Conservation (phyloP, 768 basidiomycete genomes). For the Suillus plorans region DNA sequence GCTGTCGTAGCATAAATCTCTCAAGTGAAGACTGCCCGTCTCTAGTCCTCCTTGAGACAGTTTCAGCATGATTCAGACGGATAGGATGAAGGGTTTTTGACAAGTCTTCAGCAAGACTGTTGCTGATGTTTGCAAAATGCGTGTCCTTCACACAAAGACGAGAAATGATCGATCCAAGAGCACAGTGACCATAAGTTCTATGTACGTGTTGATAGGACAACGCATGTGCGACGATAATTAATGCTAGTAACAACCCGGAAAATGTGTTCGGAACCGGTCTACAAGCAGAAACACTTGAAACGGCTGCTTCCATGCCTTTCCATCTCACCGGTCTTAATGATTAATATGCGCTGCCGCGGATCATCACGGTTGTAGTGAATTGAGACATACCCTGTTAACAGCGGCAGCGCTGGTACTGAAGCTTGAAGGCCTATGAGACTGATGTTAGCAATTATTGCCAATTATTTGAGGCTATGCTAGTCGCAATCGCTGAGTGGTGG, state of each 20-base stretch:
- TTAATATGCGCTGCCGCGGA: not conserved
- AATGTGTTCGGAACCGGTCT: no score
- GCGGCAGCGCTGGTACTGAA: not conserved
- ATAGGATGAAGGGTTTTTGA: not conserved
- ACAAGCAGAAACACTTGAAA: not conserved
- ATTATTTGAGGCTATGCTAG: not conserved
- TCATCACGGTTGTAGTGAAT: not conserved
- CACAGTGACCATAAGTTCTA: no score
- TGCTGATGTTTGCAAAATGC: not conserved
- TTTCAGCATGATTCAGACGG: not conserved
- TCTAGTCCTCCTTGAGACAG: not conserved
- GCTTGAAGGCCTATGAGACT: not conserved
- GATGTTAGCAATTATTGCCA: not conserved
- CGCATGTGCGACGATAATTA: no score
- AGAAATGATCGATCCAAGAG: no score
- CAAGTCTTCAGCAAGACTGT: not conserved
- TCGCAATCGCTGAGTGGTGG: not conserved
- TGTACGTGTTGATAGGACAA: no score
- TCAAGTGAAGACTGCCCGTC: not conserved
- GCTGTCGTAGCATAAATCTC: no score
- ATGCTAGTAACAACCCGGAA: no score
- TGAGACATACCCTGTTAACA: not conserved
- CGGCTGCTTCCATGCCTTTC: not conserved
- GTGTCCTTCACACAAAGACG: no score
- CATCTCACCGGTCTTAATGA: not conserved